These are phyloP conservation scores for Forsythia suspensa DNA, from an alignment of 257 asterid species.

Conservation along the genomic window DNA sequence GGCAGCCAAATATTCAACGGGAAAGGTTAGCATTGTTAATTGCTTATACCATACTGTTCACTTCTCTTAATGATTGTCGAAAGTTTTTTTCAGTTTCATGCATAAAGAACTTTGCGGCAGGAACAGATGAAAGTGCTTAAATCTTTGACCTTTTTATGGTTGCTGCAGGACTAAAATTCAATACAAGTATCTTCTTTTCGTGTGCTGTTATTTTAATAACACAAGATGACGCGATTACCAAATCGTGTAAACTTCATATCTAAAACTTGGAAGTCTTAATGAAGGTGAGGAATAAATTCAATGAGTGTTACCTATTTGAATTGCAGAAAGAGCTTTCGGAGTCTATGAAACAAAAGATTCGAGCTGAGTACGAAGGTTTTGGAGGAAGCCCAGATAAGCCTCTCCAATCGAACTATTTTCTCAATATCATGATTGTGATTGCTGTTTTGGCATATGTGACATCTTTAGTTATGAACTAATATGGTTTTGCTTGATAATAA, in stretches of 20 bases:
- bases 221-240: slow-evolving; percentile 56
- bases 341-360: slow-evolving; percentile 85
- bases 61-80: background rate
- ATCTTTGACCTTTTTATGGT: slow-evolving; percentile 34
- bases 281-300: slow-evolving; percentile 54
- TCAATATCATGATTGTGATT: slow-evolving; percentile 75
- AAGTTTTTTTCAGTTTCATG: background rate
- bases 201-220: slow-evolving; percentile 52
- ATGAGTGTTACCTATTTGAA: slow-evolving; percentile 56
- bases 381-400: slow-evolving; percentile 99
- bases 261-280: slow-evolving; percentile 42
- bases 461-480: slow-evolving; percentile 69
- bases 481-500: slow-evolving; percentile 7
- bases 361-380: slow-evolving; percentile 83
- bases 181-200: slow-evolving; percentile 58
- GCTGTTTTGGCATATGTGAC: slow-evolving; percentile 83
- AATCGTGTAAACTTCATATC: slow-evolving; percentile 44
- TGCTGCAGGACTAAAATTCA: slow-evolving; percentile 79
- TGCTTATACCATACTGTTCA: background rate
- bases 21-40: slow-evolving; percentile 54
- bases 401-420: slow-evolving; percentile 86
- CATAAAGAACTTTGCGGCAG: slow-evolving; percentile 17
- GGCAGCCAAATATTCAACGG: slow-evolving; percentile 85
- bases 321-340: slow-evolving; percentile 97
- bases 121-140: slow-evolving; percentile 24